Conservation (phyloP, 1,284 basidiomycete genomes). For the Fomitopsis betulina region DNA sequence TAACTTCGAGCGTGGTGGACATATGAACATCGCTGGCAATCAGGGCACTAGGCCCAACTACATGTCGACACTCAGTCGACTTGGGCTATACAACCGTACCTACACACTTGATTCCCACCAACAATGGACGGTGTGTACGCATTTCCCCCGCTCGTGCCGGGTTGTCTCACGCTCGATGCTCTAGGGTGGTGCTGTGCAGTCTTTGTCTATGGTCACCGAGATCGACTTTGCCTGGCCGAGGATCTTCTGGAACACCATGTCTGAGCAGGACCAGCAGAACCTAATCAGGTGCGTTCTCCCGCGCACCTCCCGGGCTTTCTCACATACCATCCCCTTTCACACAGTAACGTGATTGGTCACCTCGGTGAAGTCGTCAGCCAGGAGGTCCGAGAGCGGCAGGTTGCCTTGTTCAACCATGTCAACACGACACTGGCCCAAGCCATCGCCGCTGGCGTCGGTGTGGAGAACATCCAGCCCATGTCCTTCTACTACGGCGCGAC, state of each 20-base stretch:
- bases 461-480: slow-evolving; percentile 14
- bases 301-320: neutral
- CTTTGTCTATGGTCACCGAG: slow-evolving; percentile 28
- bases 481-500: slow-evolving; percentile 21
- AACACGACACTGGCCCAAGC: slow-evolving; percentile 30
- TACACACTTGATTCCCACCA: slow-evolving; percentile 31
- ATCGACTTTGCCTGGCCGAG: slow-evolving; percentile 43
- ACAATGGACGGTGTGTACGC: slow-evolving; percentile 26
- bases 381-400: slow-evolving; percentile 28
- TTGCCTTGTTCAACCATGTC: slow-evolving; percentile 32
- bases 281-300: slow-evolving; percentile 26
- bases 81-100: slow-evolving; percentile 30
- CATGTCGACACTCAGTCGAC: slow-evolving; percentile 23
- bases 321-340: neutral
- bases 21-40: slow-evolving; percentile 26
- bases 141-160: neutral
- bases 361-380: slow-evolving; percentile 28
- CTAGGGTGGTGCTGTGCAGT: slow-evolving; percentile 28
- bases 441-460: slow-evolving; percentile 31
- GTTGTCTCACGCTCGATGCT: neutral
- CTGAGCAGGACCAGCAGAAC: slow-evolving; percentile 31
- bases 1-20: slow-evolving; percentile 36
- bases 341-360: slow-evolving; percentile 36
- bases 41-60: slow-evolving; percentile 28
- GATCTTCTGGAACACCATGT: slow-evolving; percentile 35